Percentiles rank a stretch among this genome's conserved stretches.
These are phyloP conservation scores for Rosa hybrid DNA, from an alignment of 331 rosid species.

Conservation along the genomic window DNA sequence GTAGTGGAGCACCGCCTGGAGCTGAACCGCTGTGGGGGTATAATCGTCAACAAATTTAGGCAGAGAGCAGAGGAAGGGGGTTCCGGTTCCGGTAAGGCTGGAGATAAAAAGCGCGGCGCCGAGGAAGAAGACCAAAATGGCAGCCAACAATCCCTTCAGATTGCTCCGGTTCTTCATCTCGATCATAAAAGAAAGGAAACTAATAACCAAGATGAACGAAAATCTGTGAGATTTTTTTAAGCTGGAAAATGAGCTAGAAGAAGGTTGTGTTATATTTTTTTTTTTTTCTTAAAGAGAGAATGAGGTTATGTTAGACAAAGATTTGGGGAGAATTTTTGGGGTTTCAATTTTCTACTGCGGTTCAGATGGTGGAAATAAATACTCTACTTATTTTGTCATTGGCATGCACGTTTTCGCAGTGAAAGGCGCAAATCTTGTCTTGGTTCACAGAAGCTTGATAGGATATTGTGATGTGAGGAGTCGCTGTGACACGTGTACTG, in stretches of 20 bases:
- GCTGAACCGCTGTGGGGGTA: constrained; percentile 43
- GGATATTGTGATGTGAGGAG: background rate
- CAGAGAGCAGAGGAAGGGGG: constrained; percentile 35
- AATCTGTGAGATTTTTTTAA: background rate
- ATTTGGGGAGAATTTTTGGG: background rate
- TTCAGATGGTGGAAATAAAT: background rate
- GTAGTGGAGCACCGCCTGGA: constrained; percentile 77
- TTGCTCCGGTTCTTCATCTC: constrained; percentile 28
- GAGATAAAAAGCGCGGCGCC: constrained; percentile 49
- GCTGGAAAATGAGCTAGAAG: too few relatives aligned
- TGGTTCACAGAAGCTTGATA: background rate
- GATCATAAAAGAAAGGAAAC: background rate
- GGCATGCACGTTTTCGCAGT: background rate
- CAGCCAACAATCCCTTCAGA: constrained; percentile 1
- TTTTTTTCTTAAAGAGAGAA: background rate
- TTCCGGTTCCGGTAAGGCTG: constrained; percentile 30
- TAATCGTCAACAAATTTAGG: constrained; percentile 11
- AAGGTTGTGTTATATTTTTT: too few relatives aligned
- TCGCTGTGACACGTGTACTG: background rate
- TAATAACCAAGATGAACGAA: background rate
- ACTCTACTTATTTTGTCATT: background rate
- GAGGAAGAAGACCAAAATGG: constrained; percentile 40
- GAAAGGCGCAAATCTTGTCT: background rate
- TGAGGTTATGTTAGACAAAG: background rate
- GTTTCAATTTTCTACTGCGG: background rate